These are phyloP conservation scores for Persicaria tinctoria DNA, from an alignment of 148 eudicot genomes.

Conservation along the genomic window DNA sequence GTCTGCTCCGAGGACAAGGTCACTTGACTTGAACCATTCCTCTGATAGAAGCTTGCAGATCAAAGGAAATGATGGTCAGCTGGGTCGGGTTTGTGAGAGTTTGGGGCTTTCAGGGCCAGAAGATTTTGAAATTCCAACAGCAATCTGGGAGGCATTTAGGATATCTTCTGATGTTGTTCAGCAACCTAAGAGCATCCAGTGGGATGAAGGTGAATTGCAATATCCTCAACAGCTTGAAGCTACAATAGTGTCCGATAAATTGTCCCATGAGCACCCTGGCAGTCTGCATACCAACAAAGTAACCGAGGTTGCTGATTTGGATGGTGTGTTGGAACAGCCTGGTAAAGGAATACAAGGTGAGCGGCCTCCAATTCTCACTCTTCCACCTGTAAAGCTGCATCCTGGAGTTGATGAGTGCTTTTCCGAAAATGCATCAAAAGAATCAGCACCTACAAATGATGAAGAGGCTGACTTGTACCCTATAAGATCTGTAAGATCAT, in stretches of 20 bases:
- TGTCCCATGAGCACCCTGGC: not conserved
- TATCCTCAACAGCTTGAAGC: constrained; percentile 15
- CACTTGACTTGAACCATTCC: constrained; percentile 34
- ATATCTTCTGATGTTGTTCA: constrained; percentile 26
- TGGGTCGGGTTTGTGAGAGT: constrained; percentile 32
- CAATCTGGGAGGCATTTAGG: constrained; percentile 38
- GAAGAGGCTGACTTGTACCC: constrained; percentile 10
- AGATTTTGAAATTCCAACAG: constrained; percentile 58
- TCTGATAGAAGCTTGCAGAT: constrained; percentile 37
- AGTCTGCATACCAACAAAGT: not conserved
- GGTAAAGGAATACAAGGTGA: constrained; percentile 3
- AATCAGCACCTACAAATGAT: not conserved
- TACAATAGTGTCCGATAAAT: not conserved
- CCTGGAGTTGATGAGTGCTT: not conserved
- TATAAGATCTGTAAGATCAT: not conserved
- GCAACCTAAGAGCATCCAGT: constrained; percentile 11
- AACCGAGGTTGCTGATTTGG: not conserved
- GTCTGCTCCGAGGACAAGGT: constrained; percentile 37
- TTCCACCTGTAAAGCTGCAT: not conserved
- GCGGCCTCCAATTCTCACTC: constrained; percentile 10
- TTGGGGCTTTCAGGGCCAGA: constrained; percentile 69
- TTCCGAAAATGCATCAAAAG: not conserved
- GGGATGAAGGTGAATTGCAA: constrained; percentile 16
- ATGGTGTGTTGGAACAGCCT: not conserved
- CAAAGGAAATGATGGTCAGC: constrained; percentile 53